phyloP scores from a whole-genome alignment of 2,329 filamentous ascomycete genomes.

The Lachnellula hyalina region DNA sequence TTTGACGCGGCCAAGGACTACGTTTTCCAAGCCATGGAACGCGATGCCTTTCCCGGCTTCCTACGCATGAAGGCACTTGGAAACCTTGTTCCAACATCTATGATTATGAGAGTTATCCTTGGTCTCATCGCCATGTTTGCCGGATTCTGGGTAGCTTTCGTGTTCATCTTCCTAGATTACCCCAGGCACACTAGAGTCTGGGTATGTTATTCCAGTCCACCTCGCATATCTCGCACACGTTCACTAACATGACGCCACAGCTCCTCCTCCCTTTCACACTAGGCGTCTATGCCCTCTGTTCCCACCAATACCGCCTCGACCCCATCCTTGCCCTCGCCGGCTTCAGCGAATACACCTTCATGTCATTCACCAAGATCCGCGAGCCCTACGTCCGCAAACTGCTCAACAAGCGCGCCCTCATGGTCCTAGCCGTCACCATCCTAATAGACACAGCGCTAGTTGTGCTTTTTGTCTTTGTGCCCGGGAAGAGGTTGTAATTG shows the following conservation, averaged over 20 bases:
- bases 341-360: conserved; percentile 92
- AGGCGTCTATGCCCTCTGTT: conserved; percentile 80
- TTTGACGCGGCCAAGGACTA: conserved; percentile 98
- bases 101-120: conserved; percentile 78
- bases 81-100: conserved; percentile 87
- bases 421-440: conserved; percentile 71
- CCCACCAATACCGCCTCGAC: conserved; percentile 94
- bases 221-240: background rate
- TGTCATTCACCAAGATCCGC: conserved; percentile 80
- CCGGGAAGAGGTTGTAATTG: conserved; percentile 68
- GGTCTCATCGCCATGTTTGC: conserved; percentile 84
- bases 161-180: conserved; percentile 85
- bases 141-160: conserved; percentile 89
- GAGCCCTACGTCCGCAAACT: conserved; percentile 89
- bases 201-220: conserved; percentile 50
- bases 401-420: conserved; percentile 74
- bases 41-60: conserved; percentile 97
- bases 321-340: conserved; percentile 85
- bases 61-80: conserved; percentile 90
- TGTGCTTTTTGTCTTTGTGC: conserved; percentile 90
- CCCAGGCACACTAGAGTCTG: conserved; percentile 71
- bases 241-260: conserved; percentile 33
- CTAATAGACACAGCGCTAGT: conserved; percentile 77
- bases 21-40: conserved; percentile 98
- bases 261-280: conserved; percentile 86